Conservation (phyloP, 805 yeast species). For the Saccharomycopsis fibuligera region DNA sequence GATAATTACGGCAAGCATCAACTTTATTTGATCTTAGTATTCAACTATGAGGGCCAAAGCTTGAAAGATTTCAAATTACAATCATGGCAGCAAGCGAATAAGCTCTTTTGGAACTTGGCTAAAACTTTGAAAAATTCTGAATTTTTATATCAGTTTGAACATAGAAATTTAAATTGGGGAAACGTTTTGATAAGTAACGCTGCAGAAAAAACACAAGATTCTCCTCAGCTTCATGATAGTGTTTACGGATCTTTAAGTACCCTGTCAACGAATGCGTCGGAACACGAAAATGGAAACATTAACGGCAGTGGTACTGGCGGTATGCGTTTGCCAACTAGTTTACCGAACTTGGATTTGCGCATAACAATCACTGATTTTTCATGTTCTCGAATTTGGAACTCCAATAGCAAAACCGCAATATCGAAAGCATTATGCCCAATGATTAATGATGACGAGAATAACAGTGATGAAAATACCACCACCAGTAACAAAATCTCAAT, state of each 20-base stretch:
- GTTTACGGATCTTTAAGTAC: not conserved
- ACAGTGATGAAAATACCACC: too few species aligned
- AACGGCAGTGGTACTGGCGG: conserved; percentile 12
- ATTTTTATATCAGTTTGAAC: conserved; percentile 50
- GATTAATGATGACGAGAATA: conserved; percentile 43
- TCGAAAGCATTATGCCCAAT: not conserved
- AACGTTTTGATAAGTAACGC: conserved; percentile 42
- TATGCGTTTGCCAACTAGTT: not conserved
- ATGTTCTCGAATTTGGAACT: conserved; percentile 41
- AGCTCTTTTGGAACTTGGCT: conserved; percentile 50
- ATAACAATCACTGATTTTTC: conserved; percentile 56
- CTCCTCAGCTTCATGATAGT: not conserved
- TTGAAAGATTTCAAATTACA: conserved; percentile 38
- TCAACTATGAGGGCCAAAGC: conserved; percentile 38
- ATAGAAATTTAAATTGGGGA: conserved; percentile 64
- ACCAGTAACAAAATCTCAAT: too few species aligned
- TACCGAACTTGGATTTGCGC: conserved; percentile 24
- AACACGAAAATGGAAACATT: conserved; percentile 3
- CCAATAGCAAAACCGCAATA: conserved; percentile 23
- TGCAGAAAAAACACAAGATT: not conserved
- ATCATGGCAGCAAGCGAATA: conserved; percentile 34
- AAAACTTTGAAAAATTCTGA: conserved; percentile 48
- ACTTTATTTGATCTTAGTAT: conserved; percentile 30
- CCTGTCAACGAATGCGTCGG: not conserved
- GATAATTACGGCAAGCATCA: conserved; percentile 29